Evolutionary conservation across 2,329 filamentous ascomycete genomes (phyloP).

Genomic region (Venturia aucupariae): DNA sequence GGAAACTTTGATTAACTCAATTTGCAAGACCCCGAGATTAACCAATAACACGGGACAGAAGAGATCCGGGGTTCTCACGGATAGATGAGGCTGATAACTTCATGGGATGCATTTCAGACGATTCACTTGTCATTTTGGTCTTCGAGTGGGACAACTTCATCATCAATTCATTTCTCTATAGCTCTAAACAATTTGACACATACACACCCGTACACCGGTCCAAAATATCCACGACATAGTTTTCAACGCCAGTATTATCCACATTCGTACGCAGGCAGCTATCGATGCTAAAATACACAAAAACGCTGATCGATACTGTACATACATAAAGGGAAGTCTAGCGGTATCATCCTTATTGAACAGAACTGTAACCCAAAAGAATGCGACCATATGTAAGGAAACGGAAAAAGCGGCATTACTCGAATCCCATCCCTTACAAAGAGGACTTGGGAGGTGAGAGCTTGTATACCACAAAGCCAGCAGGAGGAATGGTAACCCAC

Average conservation of each 20-base stretch:
- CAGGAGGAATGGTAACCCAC: slow-evolving; percentile 17
- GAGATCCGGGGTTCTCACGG: background rate
- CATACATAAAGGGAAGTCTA: slow-evolving; percentile 6
- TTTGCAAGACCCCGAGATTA: background rate
- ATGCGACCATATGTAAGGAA: background rate
- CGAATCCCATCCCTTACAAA: background rate
- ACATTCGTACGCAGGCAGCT: slow-evolving; percentile 4
- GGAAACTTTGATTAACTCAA: background rate
- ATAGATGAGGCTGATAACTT: slow-evolving; percentile 5
- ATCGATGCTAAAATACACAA: slow-evolving; percentile 1
- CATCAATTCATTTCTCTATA: background rate
- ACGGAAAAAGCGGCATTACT: background rate
- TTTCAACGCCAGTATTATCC: background rate
- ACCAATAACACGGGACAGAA: background rate
- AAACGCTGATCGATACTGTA: slow-evolving; percentile 10
- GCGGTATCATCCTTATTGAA: background rate
- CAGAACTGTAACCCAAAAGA: background rate
- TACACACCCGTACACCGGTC: background rate
- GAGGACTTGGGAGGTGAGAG: background rate
- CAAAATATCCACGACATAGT: background rate
- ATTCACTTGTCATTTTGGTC: background rate
- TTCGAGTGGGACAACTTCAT: background rate
- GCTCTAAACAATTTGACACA: background rate
- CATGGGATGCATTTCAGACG: background rate
- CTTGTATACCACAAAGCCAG: slow-evolving; percentile 19